A percentile compares a stretch with the other conserved stretches of the same genome.
Evolutionary conservation across 306 rosid genomes (phyloP).

Genomic region (Benincasa hispida): DNA sequence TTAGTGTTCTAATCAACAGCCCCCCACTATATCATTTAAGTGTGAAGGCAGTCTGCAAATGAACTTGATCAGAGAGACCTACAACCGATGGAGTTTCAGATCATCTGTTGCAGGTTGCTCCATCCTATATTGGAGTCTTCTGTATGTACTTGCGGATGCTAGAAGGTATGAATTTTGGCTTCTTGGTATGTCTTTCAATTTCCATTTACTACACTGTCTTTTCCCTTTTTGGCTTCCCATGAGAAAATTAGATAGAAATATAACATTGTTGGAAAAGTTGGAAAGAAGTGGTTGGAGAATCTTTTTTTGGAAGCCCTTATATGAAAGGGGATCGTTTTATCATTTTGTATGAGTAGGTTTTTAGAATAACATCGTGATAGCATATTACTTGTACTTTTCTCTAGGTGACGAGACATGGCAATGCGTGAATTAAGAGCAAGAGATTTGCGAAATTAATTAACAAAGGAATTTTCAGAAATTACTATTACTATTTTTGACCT

Average conservation of each 20-base stretch:
- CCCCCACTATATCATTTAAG: not conserved
- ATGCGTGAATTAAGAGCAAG: not conserved
- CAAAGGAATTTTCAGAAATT: no score
- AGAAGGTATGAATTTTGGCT: not conserved
- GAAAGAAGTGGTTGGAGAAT: not conserved
- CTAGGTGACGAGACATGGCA: not conserved
- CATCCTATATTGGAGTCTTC: not conserved
- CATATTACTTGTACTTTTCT: not conserved
- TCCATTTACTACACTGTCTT: not conserved
- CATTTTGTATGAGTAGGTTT: not conserved
- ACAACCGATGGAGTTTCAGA: not conserved
- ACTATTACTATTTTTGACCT: no score
- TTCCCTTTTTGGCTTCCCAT: not conserved
- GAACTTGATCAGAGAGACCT: not conserved
- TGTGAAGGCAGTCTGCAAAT: not conserved
- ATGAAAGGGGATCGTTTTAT: not conserved
- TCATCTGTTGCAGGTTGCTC: not conserved
- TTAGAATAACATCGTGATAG: not conserved
- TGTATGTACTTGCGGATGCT: not conserved
- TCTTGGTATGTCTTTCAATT: not conserved
- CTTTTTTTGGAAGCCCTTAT: no score
- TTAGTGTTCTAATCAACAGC: not conserved
- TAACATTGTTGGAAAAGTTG: not conserved
- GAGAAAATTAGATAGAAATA: not conserved
- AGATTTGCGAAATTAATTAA: not conserved